A percentile compares a stretch with the other conserved stretches of the same genome.
phyloP scores from a whole-genome alignment of 805 yeast genomes.

The Pichia nanzhaoensis region DNA sequence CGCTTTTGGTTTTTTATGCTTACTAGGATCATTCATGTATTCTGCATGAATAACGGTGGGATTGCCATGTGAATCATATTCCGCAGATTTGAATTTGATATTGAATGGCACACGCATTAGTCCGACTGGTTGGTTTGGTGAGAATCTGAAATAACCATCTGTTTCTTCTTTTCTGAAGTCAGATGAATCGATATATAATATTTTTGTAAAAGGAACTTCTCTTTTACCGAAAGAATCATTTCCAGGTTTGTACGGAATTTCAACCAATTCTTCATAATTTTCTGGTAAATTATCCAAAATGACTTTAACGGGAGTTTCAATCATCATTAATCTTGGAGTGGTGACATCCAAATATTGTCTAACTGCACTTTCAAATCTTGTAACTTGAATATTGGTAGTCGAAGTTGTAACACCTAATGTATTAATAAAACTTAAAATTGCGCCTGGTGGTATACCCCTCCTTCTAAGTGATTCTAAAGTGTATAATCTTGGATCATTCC shows the following conservation, averaged over 20 bases:
- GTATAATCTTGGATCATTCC: conserved; percentile 98
- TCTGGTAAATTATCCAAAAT: conserved; percentile 76
- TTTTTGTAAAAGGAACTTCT: conserved; percentile 67
- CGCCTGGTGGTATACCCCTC: conserved; percentile 99
- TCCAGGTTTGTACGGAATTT: conserved; percentile 89
- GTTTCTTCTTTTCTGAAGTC: conserved; percentile 71
- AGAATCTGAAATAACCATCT: conserved; percentile 82
- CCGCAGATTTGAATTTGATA: conserved; percentile 62
- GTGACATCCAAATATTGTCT: conserved; percentile 83
- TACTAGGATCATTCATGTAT: conserved; percentile 58
- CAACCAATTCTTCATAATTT: conserved; percentile 60
- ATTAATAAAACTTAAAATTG: conserved; percentile 85
- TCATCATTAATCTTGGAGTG: conserved; percentile 92
- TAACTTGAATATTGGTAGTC: conserved; percentile 83
- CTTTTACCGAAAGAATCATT: conserved; percentile 67
- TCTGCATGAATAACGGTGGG: conserved; percentile 68
- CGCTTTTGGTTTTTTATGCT: conserved; percentile 80
- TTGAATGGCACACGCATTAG: conserved; percentile 85
- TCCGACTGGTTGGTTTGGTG: conserved; percentile 94
- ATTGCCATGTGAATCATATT: conserved; percentile 54
- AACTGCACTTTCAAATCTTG: conserved; percentile 83
- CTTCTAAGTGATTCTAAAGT: conserved; percentile 92
- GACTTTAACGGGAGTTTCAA: conserved; percentile 79
- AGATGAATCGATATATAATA: conserved; percentile 75
- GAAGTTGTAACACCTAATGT: conserved; percentile 96